Evolutionary conservation across 2,329 filamentous ascomycete species (phyloP).

Genomic region (Coniochaeta sp.): DNA sequence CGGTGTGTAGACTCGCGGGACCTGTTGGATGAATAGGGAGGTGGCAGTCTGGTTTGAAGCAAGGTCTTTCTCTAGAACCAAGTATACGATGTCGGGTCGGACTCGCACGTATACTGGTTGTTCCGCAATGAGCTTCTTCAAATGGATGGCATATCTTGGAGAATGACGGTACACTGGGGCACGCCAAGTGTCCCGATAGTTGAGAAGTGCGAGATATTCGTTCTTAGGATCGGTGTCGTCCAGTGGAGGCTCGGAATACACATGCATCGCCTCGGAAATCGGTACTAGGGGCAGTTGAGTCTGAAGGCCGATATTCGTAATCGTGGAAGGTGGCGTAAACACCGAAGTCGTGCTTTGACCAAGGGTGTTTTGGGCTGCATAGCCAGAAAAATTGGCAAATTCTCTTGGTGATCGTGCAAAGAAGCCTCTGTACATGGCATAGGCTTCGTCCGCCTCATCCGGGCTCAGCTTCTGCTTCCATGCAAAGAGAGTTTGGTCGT

Average conservation of each 20-base stretch:
- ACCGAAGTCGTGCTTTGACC: not conserved
- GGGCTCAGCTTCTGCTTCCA: not conserved
- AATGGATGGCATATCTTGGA: not conserved
- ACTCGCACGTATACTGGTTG: not conserved
- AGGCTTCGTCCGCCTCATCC: not conserved
- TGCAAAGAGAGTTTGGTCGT: not conserved
- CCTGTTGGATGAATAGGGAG: not conserved
- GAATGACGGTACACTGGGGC: not conserved
- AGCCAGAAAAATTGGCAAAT: not conserved
- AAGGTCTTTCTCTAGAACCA: not conserved
- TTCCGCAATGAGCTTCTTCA: not conserved
- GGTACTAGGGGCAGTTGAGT: not conserved
- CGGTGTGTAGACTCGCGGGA: not conserved
- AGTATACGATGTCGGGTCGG: not conserved
- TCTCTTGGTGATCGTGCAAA: not conserved
- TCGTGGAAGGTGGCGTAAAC: not conserved
- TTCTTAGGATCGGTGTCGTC: not conserved
- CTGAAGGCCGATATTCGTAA: not conserved
- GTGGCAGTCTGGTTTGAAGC: not conserved
- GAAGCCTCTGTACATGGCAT: not conserved
- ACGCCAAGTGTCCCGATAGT: not conserved
- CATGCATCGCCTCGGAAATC: not conserved
- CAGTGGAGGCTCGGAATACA: not conserved
- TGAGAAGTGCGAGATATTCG: not conserved
- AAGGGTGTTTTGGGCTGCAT: not conserved